Evolutionary conservation across 164 flowering plant species (phyloP).

Genomic region (Malania oleifera): DNA sequence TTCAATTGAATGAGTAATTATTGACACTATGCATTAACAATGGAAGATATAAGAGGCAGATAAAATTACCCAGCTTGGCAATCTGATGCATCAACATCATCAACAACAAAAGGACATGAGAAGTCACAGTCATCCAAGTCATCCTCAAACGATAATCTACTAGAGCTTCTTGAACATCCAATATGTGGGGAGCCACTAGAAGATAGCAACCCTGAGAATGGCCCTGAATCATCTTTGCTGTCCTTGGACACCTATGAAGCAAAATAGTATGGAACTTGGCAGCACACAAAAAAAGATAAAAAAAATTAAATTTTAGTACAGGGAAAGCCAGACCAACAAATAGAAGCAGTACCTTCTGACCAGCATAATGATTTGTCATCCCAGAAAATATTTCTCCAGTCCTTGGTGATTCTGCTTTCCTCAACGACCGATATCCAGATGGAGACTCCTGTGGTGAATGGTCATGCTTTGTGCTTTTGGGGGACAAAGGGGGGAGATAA

Average conservation of each 20-base stretch:
- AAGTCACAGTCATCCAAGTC: constrained; percentile 79
- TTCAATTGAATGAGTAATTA: not conserved
- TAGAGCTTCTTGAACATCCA: constrained; percentile 90
- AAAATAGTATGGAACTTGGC: constrained; percentile 6
- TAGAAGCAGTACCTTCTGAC: constrained; percentile 52
- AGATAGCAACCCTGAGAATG: constrained; percentile 74
- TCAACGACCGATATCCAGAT: constrained; percentile 54
- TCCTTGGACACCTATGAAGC: constrained; percentile 41
- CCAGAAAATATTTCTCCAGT: constrained; percentile 45
- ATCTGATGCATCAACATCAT: constrained; percentile 70
- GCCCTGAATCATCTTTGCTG: constrained; percentile 69
- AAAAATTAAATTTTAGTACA: not conserved
- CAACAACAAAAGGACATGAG: constrained; percentile 86
- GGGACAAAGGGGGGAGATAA: constrained; percentile 80
- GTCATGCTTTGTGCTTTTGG: constrained; percentile 53
- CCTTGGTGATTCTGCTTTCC: constrained; percentile 47
- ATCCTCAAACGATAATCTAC: constrained; percentile 83
- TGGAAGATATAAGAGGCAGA: not conserved
- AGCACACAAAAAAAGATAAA: not conserved
- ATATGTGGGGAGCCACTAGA: constrained; percentile 73
- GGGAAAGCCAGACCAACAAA: not conserved
- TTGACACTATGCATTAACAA: not conserved
- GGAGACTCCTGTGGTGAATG: constrained; percentile 68
- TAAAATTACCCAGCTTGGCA: constrained; percentile 49
- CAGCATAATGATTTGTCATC: constrained; percentile 27